Percentiles rank a stretch among this genome's conserved stretches.
Evolutionary conservation across 176 grass and related monocot genomes (phyloP).

Genomic region (Thalia dealbata): DNA sequence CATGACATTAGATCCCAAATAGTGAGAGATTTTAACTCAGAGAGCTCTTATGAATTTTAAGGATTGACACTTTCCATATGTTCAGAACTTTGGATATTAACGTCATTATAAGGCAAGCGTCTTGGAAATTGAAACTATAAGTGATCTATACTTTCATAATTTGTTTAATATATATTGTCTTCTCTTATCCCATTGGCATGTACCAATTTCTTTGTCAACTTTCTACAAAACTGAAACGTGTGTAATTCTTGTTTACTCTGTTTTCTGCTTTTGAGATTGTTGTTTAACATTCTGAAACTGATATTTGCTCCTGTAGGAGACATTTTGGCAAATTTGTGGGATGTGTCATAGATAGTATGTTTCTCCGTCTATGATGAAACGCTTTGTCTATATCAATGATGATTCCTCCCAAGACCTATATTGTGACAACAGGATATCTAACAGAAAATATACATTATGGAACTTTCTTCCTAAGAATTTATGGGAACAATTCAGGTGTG

Average conservation of each 20-base stretch:
- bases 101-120: too few species aligned
- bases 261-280: background rate
- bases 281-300: background rate
- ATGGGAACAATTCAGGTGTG: constrained; percentile 94
- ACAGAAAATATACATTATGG: constrained; percentile 80
- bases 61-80: too few species aligned
- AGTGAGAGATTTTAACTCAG: too few species aligned
- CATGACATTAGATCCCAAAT: too few species aligned
- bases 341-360: constrained; percentile 7
- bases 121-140: too few species aligned
- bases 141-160: background rate
- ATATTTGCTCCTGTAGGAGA: background rate
- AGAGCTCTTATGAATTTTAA: too few species aligned
- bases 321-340: background rate
- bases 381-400: constrained; percentile 72
- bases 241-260: background rate
- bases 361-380: constrained; percentile 39
- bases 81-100: too few species aligned
- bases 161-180: background rate
- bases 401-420: constrained; percentile 32
- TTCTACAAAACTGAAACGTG: background rate
- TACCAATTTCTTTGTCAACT: background rate
- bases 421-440: constrained; percentile 68
- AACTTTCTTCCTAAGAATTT: constrained; percentile 87
- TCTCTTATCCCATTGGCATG: background rate